Evolutionary conservation across 805 yeast species (phyloP), one percentile per base, ranked within the genome.

Genomic region (Cyberlindnera euphorbiae): DNA sequence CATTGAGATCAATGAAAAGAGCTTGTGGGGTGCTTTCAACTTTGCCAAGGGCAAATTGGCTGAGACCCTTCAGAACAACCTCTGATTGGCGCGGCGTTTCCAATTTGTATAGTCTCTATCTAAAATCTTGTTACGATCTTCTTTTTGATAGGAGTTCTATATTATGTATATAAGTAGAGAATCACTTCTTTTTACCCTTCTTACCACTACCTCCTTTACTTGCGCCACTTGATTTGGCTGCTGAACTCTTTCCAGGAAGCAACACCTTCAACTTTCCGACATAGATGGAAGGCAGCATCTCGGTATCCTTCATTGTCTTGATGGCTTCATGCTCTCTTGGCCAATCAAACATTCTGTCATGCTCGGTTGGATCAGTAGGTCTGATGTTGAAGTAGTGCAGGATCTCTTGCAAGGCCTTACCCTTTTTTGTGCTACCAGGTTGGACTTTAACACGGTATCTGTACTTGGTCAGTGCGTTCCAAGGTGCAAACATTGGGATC

Each of bases 401-500:
- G 1, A 80, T 69, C 41, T 88, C 96, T 38, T 71, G 69, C 24
- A 86, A 66, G 2, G 93, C 79, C 54, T 93, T 93, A 2, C 96
- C 95, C 55, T 90, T 89, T 57, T 93, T 93, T 18, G 79, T 78
- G 19, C 72, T 66, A 1, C 80, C 80, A 1, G 95, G 89, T 47
- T 79, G 84, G 21, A 90, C 61, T 56, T 90, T 90, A 24, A 85
- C 80, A 56, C 87, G 87, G 61, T 84, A 88, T 52, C 83, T 79
- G 58, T 71, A 75, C 55, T 82, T 82, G 41, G 66, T 70, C 45
- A 93, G 58, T 0, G 97, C 71, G 10, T 74, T 60, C 96, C 96
- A 93, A 3, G 98, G 98, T 0, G 93, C 97, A 68, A 88, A 90
- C 14, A 86, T 78, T 1, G 96, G 94, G 10, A 90, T 72, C 6